These are phyloP conservation scores for Tuber melanosporum DNA, from an alignment of 495 filamentous ascomycete species.

Conservation along the genomic window DNA sequence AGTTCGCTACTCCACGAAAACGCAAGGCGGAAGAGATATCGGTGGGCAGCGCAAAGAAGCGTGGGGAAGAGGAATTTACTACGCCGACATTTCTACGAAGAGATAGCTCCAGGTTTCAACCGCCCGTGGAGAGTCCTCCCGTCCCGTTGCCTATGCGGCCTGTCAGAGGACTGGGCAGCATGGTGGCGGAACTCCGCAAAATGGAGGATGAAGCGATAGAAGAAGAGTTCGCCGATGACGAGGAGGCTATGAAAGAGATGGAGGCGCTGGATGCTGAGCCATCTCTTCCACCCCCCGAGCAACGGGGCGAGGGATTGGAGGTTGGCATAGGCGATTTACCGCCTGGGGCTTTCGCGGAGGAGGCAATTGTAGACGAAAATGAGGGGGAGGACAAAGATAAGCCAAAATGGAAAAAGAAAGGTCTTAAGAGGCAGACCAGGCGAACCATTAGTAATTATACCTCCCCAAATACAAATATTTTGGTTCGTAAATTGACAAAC, in stretches of 20 bases:
- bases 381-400: conserved; percentile 47
- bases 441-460: conserved; percentile 59
- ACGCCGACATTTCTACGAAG: conserved; percentile 76
- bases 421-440: conserved; percentile 79
- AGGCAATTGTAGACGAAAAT: conserved; percentile 45
- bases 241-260: conserved; percentile 74
- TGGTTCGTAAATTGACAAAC: background rate
- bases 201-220: conserved; percentile 62
- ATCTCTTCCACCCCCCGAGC: background rate
- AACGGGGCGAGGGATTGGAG: conserved; percentile 23
- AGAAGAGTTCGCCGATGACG: conserved; percentile 59
- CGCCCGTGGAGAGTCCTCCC: conserved; percentile 42
- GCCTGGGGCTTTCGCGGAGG: conserved; percentile 59
- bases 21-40: conserved; percentile 30
- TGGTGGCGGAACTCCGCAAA: conserved; percentile 69
- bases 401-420: conserved; percentile 79
- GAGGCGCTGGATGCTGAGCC: conserved; percentile 51
- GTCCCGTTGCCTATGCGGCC: conserved; percentile 55
- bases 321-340: conserved; percentile 43
- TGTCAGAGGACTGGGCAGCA: conserved; percentile 66
- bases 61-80: conserved; percentile 42
- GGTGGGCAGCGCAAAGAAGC: conserved; percentile 1
- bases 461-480: background rate
- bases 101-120: conserved; percentile 32
- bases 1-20: conserved; percentile 34